Percentiles rank a stretch among this genome's conserved stretches.
These are phyloP conservation scores for Oryza meridionalis DNA, from an alignment of 176 grass and related monocot species.

Conservation along the genomic window DNA sequence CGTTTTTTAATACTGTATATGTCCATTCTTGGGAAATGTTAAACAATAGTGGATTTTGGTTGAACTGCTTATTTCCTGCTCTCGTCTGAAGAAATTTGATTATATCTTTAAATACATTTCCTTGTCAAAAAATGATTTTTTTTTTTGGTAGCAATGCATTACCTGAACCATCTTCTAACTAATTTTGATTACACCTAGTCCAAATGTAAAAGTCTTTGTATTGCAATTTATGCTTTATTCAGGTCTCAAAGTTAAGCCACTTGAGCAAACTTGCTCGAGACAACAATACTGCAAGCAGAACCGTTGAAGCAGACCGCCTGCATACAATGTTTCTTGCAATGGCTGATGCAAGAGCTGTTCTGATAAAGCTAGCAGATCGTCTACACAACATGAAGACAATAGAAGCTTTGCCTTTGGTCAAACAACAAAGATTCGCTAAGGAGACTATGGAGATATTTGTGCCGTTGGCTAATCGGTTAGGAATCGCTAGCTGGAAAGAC, in stretches of 20 bases:
- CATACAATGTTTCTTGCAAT: constrained; percentile 99
- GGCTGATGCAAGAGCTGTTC: constrained; percentile 89
- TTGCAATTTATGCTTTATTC: constrained; percentile 39
- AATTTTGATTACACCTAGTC: constrained; percentile 16
- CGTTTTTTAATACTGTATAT: background rate
- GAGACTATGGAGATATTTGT: constrained; percentile 95
- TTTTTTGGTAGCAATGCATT: background rate
- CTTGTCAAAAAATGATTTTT: background rate
- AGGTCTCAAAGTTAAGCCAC: constrained; percentile 93
- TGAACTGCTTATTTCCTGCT: background rate
- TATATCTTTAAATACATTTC: background rate
- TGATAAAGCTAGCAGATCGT: constrained; percentile 91
- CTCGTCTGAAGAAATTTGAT: constrained; percentile 22
- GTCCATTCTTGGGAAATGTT: background rate
- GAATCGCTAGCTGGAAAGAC: constrained; percentile 91
- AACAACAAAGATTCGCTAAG: constrained; percentile 93
- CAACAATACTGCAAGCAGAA: constrained; percentile 84
- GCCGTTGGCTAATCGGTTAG: constrained; percentile 78
- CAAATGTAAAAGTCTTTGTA: background rate
- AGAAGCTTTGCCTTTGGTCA: constrained; percentile 69
- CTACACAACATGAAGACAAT: constrained; percentile 95
- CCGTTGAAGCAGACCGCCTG: constrained; percentile 85
- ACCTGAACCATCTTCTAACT: background rate
- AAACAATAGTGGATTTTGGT: constrained; percentile 1
- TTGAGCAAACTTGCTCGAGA: constrained; percentile 96